Percentiles rank a stretch among this genome's conserved stretches.
Evolutionary conservation across 2,329 filamentous ascomycete genomes (phyloP).

Genomic region (Ophiobolus disseminans): DNA sequence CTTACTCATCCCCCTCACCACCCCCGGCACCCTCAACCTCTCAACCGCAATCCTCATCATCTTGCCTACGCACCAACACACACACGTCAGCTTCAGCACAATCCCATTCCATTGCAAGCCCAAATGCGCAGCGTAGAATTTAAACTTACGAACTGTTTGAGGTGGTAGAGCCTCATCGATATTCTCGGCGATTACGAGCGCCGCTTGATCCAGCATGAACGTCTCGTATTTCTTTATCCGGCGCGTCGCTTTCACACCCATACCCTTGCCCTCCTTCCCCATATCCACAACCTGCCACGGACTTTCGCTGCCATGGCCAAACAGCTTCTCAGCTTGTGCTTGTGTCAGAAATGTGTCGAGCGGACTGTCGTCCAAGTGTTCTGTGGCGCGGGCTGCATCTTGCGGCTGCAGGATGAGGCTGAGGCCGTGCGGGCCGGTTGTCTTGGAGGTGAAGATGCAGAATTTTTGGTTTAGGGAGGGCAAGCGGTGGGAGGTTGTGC

Average conservation of each 20-base stretch:
- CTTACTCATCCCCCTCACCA: conserved; percentile 23
- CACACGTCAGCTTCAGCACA: background rate
- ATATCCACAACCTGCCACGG: conserved; percentile 25
- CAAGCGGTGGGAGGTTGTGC: conserved; percentile 14
- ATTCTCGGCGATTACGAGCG: conserved; percentile 20
- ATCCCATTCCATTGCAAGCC: too few species aligned
- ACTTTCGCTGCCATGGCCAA: background rate
- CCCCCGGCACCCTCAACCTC: conserved; percentile 12
- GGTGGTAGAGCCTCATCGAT: conserved; percentile 12
- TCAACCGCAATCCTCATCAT: conserved; percentile 21
- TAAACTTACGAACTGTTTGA: too few species aligned
- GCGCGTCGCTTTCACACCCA: conserved; percentile 27
- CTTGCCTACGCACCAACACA: background rate
- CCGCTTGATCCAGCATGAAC: conserved; percentile 35
- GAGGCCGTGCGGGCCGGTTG: conserved; percentile 19
- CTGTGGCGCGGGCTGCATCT: conserved; percentile 6
- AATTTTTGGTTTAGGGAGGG: conserved; percentile 18
- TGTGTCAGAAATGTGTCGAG: conserved; percentile 16
- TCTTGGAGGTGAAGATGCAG: conserved; percentile 31
- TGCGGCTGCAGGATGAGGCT: conserved; percentile 19
- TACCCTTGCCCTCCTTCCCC: conserved; percentile 27
- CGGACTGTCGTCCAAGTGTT: conserved; percentile 23
- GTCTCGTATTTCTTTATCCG: conserved; percentile 28
- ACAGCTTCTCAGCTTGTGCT: conserved; percentile 10
- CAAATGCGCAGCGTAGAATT: too few species aligned